Conservation (phyloP, 1,284 basidiomycete genomes). For the Papiliotrema nemorosa region DNA sequence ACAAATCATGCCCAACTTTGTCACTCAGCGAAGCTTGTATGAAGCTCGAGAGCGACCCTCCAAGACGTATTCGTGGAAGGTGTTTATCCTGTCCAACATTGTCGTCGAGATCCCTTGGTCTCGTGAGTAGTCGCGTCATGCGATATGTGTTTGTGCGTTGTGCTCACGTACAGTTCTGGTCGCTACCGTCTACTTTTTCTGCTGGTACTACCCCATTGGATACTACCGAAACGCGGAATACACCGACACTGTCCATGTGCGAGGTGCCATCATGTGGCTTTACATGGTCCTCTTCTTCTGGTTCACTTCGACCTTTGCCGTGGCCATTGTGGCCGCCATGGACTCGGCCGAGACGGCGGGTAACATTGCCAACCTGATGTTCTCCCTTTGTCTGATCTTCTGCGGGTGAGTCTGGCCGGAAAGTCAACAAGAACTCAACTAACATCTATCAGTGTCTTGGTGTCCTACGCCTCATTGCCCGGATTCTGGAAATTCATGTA, state of each 20-base stretch:
- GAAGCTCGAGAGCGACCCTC: slow-evolving; percentile 70
- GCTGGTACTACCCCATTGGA: slow-evolving; percentile 51
- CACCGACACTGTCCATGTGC: slow-evolving; percentile 36
- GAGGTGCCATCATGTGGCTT: slow-evolving; percentile 46
- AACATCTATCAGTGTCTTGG: slow-evolving; percentile 48
- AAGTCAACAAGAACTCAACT: not conserved
- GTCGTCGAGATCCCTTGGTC: slow-evolving; percentile 48
- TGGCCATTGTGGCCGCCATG: slow-evolving; percentile 44
- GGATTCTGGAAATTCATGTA: slow-evolving; percentile 82
- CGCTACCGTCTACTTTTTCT: slow-evolving; percentile 48
- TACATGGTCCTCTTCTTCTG: slow-evolving; percentile 44
- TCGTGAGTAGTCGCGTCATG: slow-evolving; percentile 9
- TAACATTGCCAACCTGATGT: slow-evolving; percentile 50
- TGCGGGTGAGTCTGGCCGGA: slow-evolving; percentile 33
- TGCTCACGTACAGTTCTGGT: slow-evolving; percentile 50
- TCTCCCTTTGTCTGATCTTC: slow-evolving; percentile 50
- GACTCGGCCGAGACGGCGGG: slow-evolving; percentile 48
- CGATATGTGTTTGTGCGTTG: no score
- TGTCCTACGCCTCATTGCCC: slow-evolving; percentile 52
- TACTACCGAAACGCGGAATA: slow-evolving; percentile 45
- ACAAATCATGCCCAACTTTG: slow-evolving; percentile 52
- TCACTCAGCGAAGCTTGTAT: slow-evolving; percentile 58
- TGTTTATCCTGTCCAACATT: slow-evolving; percentile 54
- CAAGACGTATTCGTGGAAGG: slow-evolving; percentile 78
- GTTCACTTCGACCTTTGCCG: slow-evolving; percentile 50